These are phyloP conservation scores for Penicillium sp. DNA, from an alignment of 2,329 filamentous ascomycete species.

Conservation along the genomic window DNA sequence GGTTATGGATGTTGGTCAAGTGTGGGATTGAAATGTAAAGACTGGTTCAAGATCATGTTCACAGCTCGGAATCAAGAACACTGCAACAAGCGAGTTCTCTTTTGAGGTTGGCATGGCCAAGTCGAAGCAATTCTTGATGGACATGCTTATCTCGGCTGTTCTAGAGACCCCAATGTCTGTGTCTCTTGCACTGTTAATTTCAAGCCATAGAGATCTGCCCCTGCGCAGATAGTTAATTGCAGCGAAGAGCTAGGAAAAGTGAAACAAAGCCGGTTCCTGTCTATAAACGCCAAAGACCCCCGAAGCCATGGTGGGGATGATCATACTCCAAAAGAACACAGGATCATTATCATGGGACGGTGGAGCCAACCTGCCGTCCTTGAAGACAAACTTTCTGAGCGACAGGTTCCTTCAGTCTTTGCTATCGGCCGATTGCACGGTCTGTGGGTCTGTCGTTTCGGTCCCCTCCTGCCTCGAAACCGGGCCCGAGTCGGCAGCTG, in stretches of 20 bases:
- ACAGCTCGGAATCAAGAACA: too few relatives aligned
- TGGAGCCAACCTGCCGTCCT: not conserved
- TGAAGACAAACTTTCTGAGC: not conserved
- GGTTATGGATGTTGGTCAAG: too few relatives aligned
- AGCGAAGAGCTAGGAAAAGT: not conserved
- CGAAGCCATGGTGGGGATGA: not conserved
- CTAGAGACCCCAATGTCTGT: too few relatives aligned
- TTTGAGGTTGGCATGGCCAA: too few relatives aligned
- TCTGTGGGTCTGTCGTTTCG: slow-evolving; percentile 23
- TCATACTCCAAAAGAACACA: not conserved
- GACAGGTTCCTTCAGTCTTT: slow-evolving; percentile 15
- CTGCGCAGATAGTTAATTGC: not conserved
- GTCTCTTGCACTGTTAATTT: not conserved
- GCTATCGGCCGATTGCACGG: slow-evolving; percentile 18
- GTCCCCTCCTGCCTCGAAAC: slow-evolving; percentile 21
- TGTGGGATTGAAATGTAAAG: too few relatives aligned
- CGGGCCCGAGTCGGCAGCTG: slow-evolving; percentile 11
- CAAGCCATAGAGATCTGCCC: not conserved
- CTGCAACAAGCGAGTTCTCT: too few relatives aligned
- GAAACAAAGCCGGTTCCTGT: not conserved
- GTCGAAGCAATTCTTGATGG: too few relatives aligned
- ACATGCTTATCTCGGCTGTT: too few relatives aligned
- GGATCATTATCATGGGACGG: not conserved
- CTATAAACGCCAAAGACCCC: not conserved
- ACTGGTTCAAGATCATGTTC: too few relatives aligned